A percentile compares a stretch with the other conserved stretches of the same genome.
These are phyloP conservation scores for Dentiscutata heterogama DNA, from an alignment of 371 early-diverging fungal genomes.

Conservation along the genomic window DNA sequence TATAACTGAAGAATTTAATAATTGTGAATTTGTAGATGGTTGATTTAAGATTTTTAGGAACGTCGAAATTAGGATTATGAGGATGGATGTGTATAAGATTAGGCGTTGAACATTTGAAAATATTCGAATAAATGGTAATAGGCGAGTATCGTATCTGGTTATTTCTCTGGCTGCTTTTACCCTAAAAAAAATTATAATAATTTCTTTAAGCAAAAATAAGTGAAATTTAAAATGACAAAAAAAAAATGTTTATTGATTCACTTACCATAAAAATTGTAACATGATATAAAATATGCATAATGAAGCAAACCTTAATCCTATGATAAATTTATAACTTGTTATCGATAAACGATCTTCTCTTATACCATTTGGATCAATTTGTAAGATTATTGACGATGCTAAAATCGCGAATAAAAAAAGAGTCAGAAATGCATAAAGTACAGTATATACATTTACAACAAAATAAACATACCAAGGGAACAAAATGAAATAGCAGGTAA, in stretches of 20 bases:
- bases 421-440: background rate
- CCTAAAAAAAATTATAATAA: slow-evolving; percentile 1
- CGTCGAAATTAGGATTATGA: background rate
- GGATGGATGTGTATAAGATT: background rate
- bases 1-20: background rate
- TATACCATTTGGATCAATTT: slow-evolving; percentile 16
- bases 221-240: background rate
- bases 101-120: background rate
- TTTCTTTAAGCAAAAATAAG: background rate
- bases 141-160: background rate
- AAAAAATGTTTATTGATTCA: background rate
- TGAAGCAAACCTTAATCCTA: background rate
- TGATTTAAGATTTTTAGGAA: background rate
- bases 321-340: background rate
- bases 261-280: slow-evolving; percentile 9
- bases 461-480: slow-evolving; percentile 20
- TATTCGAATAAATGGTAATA: background rate
- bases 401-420: background rate
- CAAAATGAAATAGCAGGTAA: slow-evolving; percentile 17
- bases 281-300: background rate
- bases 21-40: background rate
- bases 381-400: slow-evolving; percentile 11
- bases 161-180: slow-evolving; percentile 24
- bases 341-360: slow-evolving; percentile 10
- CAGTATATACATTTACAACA: background rate